Evolutionary conservation across 371 early-diverging fungal genomes (phyloP).

Genomic region (Mucor velutinosus): DNA sequence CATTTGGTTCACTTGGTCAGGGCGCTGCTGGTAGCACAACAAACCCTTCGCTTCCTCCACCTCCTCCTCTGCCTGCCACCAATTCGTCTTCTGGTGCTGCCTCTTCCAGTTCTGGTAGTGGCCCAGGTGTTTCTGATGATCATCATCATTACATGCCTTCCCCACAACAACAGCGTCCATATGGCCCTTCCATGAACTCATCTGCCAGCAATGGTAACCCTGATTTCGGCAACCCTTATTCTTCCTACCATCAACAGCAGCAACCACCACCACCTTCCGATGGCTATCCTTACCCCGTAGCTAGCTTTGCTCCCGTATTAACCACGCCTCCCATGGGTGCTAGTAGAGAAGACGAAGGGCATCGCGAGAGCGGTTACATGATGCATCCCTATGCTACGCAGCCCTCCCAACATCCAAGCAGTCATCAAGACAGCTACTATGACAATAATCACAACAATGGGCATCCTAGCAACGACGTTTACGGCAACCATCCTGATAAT

Average conservation of each 20-base stretch:
- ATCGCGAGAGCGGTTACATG: conserved; percentile 10
- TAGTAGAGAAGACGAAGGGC: conserved; percentile 13
- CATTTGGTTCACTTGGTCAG: conserved; percentile 10
- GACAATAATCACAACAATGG: conserved; percentile 5
- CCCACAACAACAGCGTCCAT: conserved; percentile 7
- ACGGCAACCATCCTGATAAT: background rate
- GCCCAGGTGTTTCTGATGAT: conserved; percentile 2
- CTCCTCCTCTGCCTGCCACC: background rate
- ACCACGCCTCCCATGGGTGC: conserved; percentile 6
- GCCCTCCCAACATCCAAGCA: conserved; percentile 1
- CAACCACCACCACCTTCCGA: conserved; percentile 1
- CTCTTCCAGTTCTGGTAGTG: background rate
- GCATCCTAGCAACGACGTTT: background rate
- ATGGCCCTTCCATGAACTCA: background rate
- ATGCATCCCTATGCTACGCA: conserved; percentile 23
- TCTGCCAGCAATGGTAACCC: background rate
- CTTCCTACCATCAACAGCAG: conserved; percentile 13
- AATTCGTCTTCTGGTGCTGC: background rate
- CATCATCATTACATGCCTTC: conserved; percentile 17
- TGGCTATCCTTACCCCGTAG: conserved; percentile 18
- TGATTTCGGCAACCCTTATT: conserved; percentile 14
- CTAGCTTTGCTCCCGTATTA: conserved; percentile 8
- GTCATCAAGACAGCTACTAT: conserved; percentile 2
- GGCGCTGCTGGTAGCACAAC: conserved; percentile 16
- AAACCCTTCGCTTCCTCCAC: conserved; percentile 1